Evolutionary conservation across 2,329 filamentous ascomycete species (phyloP), one percentile per base, ranked within the genome.

Genomic region (Aspergillus chevalieri): DNA sequence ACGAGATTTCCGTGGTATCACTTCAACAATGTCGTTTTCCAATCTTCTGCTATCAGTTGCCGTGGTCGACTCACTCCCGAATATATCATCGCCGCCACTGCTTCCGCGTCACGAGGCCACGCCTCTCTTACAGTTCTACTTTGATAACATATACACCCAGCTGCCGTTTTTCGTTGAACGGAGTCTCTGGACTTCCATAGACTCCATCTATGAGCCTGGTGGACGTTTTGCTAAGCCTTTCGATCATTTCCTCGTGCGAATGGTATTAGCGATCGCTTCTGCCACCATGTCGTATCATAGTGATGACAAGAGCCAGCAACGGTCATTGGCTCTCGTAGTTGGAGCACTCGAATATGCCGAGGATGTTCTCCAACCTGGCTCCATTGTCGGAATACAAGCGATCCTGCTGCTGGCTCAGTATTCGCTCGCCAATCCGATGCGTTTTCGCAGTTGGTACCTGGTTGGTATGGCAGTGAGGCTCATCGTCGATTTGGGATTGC

Each of bases 391-490:
- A 59, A 89, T 97, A 14, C 91, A 95, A 66, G 90, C 90, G 0
- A 77, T 97, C 19, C 71, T 96, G 2, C 76, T 97, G 2, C 80
- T 97, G 47, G 90, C 89, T 0, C 84, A 95, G 59, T 97, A 95
- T 66, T 85, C 92, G 3, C 87, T 93, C 74, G 77, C 95, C 45
- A 91, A 97, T 60, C 91, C 92, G 2, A 82, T 85, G 39, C 89
- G 94, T 64, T 96, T 95, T 62, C 90, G 95, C 62, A 89, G 86
- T 60, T 97, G 93, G 91, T 91, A 93, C 56, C 72, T 96, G 53
- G 87, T 96, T 49, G 93, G 92, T 6, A 91, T 93, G 65, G 91
- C 92, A 6, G 88, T 88, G 38, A 83, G 92, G 50, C 88, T 90
- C 5, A 84, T 92, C 63, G 81, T 96, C 19, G 93, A 98, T 70